phyloP scores from a whole-genome alignment of 768 basidiomycete species.

The Sutorius australiensis region DNA sequence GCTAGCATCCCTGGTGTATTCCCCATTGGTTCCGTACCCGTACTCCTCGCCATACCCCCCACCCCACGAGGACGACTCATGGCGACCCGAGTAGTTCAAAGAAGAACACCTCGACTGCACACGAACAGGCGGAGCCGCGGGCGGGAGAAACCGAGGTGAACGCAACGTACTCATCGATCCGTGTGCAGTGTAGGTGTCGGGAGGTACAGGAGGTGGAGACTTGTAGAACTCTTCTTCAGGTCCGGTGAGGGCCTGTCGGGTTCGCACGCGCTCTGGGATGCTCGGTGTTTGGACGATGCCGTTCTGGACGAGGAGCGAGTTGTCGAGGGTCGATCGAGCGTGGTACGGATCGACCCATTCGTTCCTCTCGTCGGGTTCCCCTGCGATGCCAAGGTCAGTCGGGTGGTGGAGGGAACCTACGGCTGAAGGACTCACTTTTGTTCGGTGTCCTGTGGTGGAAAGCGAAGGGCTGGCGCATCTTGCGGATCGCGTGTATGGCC shows the following conservation, averaged over 20 bases:
- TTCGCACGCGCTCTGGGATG: slow-evolving; percentile 7
- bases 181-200: neutral
- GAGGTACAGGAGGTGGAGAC: neutral
- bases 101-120: neutral
- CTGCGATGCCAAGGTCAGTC: slow-evolving; percentile 2
- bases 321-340: neutral
- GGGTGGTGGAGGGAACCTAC: neutral
- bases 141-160: neutral
- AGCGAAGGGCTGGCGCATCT: slow-evolving; percentile 13
- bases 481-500: slow-evolving; percentile 19
- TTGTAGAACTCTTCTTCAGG: neutral
- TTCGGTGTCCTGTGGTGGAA: neutral
- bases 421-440: neutral
- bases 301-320: neutral
- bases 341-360: slow-evolving; percentile 6
- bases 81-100: neutral
- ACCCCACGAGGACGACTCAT: neutral
- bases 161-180: neutral
- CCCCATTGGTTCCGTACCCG: neutral
- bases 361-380: neutral
- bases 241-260: slow-evolving; percentile 2
- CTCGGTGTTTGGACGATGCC: slow-evolving; percentile 6
- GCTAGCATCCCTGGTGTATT: neutral
- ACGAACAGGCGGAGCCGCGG: slow-evolving; percentile 1
- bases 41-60: neutral